Conservation (phyloP, 2,329 filamentous ascomycete genomes). For the Neoarthrinium moseri region DNA sequence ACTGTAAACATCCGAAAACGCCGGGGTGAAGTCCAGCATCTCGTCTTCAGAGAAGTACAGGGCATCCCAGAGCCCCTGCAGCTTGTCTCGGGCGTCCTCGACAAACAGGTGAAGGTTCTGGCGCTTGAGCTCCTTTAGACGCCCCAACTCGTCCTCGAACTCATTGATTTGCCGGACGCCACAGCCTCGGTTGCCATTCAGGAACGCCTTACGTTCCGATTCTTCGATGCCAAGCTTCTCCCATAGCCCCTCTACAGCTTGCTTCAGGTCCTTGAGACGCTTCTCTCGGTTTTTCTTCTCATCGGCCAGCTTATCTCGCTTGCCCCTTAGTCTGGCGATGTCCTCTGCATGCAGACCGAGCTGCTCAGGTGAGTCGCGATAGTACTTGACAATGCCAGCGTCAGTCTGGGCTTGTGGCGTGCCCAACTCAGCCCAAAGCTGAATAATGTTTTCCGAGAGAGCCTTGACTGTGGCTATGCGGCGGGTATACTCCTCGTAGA, state of each 20-base stretch:
- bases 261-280: conserved; percentile 70
- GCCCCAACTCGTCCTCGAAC: conserved; percentile 84
- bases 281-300: conserved; percentile 87
- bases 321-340: conserved; percentile 66
- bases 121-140: conserved; percentile 88
- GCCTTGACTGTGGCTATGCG: conserved; percentile 74
- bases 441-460: conserved; percentile 81
- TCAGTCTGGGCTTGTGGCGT: conserved; percentile 94
- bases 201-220: conserved; percentile 77
- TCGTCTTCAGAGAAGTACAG: conserved; percentile 96
- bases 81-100: conserved; percentile 84
- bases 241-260: conserved; percentile 84
- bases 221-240: conserved; percentile 82
- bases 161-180: conserved; percentile 92
- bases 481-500: conserved; percentile 94
- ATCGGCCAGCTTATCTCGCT: conserved; percentile 78
- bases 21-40: conserved; percentile 96
- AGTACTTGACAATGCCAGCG: conserved; percentile 79
- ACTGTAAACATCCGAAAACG: conserved; percentile 95
- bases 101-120: conserved; percentile 96
- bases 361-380: conserved; percentile 89
- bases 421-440: conserved; percentile 92
- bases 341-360: conserved; percentile 90
- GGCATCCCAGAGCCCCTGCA: conserved; percentile 93
- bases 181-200: conserved; percentile 85